Evolutionary conservation across 306 rosid species (phyloP).

Genomic region (Medicago lupulina): DNA sequence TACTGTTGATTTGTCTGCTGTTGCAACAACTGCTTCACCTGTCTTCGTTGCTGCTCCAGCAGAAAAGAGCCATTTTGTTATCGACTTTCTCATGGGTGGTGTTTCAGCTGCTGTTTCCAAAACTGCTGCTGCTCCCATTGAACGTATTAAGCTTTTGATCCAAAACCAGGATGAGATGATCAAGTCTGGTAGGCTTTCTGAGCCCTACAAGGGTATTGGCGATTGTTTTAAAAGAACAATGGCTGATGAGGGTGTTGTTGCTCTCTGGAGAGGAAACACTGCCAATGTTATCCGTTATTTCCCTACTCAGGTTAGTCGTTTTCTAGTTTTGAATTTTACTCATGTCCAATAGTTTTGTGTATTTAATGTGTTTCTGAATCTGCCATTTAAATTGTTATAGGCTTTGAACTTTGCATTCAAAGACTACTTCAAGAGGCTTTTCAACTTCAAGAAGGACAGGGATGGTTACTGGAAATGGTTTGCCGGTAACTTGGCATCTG

Average conservation of each 20-base stretch:
- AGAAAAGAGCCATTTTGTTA: slow-evolving; percentile 68
- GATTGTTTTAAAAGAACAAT: slow-evolving; percentile 79
- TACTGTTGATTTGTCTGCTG: slow-evolving; percentile 62
- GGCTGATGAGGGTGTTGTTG: slow-evolving; percentile 64
- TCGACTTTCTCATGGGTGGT: slow-evolving; percentile 94
- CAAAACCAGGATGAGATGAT: slow-evolving; percentile 95
- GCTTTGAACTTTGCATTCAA: slow-evolving; percentile 94
- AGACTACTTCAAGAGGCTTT: slow-evolving; percentile 92
- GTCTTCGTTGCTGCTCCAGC: slow-evolving; percentile 80
- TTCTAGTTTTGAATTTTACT: background rate
- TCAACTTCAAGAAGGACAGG: slow-evolving; percentile 86
- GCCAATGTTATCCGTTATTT: slow-evolving; percentile 90
- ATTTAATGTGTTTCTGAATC: slow-evolving; percentile 28
- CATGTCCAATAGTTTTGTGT: background rate
- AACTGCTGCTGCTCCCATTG: slow-evolving; percentile 95
- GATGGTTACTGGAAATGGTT: slow-evolving; percentile 97
- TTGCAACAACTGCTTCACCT: slow-evolving; percentile 71
- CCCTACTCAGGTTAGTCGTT: slow-evolving; percentile 68
- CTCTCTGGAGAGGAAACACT: slow-evolving; percentile 93
- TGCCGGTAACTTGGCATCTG: slow-evolving; percentile 87
- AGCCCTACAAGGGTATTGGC: slow-evolving; percentile 96
- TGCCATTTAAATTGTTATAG: slow-evolving; percentile 44
- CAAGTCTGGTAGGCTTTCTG: slow-evolving; percentile 74
- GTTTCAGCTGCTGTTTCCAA: slow-evolving; percentile 97
- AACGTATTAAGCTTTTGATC: slow-evolving; percentile 86